These are phyloP conservation scores for Delonix regia DNA, from an alignment of 306 rosid genomes.

Conservation along the genomic window DNA sequence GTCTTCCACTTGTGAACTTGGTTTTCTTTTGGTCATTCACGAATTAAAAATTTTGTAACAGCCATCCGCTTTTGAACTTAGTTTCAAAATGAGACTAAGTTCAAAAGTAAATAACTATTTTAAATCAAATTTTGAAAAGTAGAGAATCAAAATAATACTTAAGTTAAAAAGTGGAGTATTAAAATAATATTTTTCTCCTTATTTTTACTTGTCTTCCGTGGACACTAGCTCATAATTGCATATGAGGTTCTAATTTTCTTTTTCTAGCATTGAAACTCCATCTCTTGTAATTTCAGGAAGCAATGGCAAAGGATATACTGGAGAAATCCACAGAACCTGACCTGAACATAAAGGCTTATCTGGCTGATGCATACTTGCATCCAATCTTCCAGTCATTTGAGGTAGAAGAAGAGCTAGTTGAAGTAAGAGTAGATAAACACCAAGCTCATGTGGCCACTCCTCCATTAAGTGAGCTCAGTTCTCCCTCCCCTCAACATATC, in stretches of 20 bases:
- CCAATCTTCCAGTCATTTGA: conserved; percentile 88
- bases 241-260: neutral
- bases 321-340: conserved; percentile 74
- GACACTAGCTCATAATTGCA: too few relatives aligned
- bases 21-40: too few relatives aligned
- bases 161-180: too few relatives aligned
- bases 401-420: conserved; percentile 58
- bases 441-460: conserved; percentile 51
- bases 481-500: conserved; percentile 57
- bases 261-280: conserved; percentile 9
- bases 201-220: too few relatives aligned
- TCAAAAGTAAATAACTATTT: too few relatives aligned
- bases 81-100: too few relatives aligned
- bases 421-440: conserved; percentile 78
- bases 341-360: conserved; percentile 70
- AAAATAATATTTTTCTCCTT: too few relatives aligned
- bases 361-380: conserved; percentile 91
- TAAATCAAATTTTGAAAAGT: too few relatives aligned
- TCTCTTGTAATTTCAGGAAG: conserved; percentile 63
- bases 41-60: too few relatives aligned
- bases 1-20: too few relatives aligned
- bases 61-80: too few relatives aligned
- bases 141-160: too few relatives aligned
- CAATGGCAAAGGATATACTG: conserved; percentile 75
- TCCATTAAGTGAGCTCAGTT: conserved; percentile 52